These are phyloP conservation scores for Trichophaea hybrida DNA, from an alignment of 2,329 filamentous ascomycete species.

Conservation along the genomic window DNA sequence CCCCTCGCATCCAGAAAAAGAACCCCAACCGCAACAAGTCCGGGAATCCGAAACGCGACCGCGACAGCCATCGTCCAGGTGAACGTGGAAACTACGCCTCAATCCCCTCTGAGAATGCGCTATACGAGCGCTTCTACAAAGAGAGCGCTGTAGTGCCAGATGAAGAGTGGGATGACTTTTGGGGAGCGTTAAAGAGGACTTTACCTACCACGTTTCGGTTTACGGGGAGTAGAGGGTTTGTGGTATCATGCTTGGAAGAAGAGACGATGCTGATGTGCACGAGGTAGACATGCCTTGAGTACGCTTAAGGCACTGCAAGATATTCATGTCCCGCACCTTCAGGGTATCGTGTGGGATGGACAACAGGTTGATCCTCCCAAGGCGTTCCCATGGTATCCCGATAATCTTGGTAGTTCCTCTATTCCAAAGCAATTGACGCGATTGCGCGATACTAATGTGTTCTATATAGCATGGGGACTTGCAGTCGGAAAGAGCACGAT, in stretches of 20 bases:
- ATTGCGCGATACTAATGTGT: neutral
- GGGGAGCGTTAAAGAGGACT: slow-evolving; percentile 67
- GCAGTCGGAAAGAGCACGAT: slow-evolving; percentile 94
- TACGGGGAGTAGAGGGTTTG: slow-evolving; percentile 79
- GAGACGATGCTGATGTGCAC: neutral
- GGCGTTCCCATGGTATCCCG: slow-evolving; percentile 82
- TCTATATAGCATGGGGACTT: slow-evolving; percentile 67
- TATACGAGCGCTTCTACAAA: slow-evolving; percentile 79
- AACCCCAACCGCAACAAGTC: neutral
- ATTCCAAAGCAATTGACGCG: neutral
- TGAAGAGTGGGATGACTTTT: slow-evolving; percentile 66
- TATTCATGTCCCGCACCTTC: slow-evolving; percentile 81
- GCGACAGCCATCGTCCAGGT: slow-evolving; percentile 15
- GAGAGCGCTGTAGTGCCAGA: slow-evolving; percentile 59
- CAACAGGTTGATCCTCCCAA: slow-evolving; percentile 65
- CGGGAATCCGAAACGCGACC: neutral
- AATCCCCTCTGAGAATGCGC: slow-evolving; percentile 65
- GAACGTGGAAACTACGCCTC: slow-evolving; percentile 41
- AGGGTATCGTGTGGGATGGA: slow-evolving; percentile 57
- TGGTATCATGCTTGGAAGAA: slow-evolving; percentile 11
- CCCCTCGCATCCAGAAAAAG: too few species aligned
- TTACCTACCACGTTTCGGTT: slow-evolving; percentile 96
- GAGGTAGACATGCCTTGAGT: slow-evolving; percentile 63
- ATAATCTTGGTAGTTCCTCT: slow-evolving; percentile 45
- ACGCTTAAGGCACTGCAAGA: slow-evolving; percentile 80